A percentile compares a stretch with the other conserved stretches of the same genome.
phyloP scores from a whole-genome alignment of 2,329 filamentous ascomycete species.

The Clarireedia sp. region DNA sequence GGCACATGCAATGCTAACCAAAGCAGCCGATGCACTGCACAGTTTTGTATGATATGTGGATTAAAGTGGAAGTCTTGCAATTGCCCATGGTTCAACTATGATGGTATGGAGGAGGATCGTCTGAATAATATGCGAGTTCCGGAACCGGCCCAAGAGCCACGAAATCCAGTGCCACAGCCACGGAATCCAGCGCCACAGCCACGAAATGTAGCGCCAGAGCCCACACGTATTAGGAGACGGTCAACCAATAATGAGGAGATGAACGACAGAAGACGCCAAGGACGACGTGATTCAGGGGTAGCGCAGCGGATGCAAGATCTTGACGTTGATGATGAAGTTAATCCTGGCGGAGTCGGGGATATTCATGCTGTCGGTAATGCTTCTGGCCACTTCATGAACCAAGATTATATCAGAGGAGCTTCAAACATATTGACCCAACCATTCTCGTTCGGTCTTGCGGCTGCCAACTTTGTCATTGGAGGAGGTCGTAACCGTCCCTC shows the following conservation, averaged over 20 bases:
- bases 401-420: constrained; percentile 42
- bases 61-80: constrained; percentile 75
- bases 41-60: constrained; percentile 85
- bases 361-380: constrained; percentile 41
- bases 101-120: constrained; percentile 44
- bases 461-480: constrained; percentile 29
- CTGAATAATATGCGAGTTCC: constrained; percentile 46
- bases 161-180: constrained; percentile 22
- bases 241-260: constrained; percentile 31
- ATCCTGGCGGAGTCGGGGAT: constrained; percentile 38
- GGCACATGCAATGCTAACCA: constrained; percentile 12
- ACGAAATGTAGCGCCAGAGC: constrained; percentile 25
- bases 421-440: constrained; percentile 27
- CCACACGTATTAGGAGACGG: constrained; percentile 9
- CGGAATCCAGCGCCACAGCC: constrained; percentile 30
- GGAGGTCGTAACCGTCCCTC: constrained; percentile 17
- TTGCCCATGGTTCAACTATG: constrained; percentile 72
- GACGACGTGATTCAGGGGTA: constrained; percentile 40
- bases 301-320: constrained; percentile 42
- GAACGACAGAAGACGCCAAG: constrained; percentile 34
- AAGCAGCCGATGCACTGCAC: constrained; percentile 62
- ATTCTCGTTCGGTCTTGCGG: constrained; percentile 27
- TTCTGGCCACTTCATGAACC: constrained; percentile 52
- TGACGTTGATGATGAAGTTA: constrained; percentile 31
- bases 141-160: constrained; percentile 5